Percentiles rank a stretch among this genome's conserved stretches.
These are phyloP conservation scores for Didymella pomorum DNA, from an alignment of 2,329 filamentous ascomycete genomes.

Conservation along the genomic window DNA sequence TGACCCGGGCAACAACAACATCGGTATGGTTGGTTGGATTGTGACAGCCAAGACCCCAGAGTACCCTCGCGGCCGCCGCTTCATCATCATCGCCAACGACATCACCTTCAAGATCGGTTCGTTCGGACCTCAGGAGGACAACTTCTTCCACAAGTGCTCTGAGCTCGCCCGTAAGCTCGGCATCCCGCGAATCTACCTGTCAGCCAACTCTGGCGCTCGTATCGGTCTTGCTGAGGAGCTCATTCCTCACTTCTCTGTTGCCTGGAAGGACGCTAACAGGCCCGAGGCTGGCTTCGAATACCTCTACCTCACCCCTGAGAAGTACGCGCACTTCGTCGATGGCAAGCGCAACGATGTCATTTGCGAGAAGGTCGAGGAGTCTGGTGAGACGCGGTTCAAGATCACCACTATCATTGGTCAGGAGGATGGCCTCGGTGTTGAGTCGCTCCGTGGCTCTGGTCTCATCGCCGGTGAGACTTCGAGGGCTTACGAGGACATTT, in stretches of 20 bases:
- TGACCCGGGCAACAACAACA: constrained; percentile 92
- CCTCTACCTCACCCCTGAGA: constrained; percentile 87
- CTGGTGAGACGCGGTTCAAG: constrained; percentile 90
- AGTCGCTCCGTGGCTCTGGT: constrained; percentile 96
- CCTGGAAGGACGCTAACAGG: constrained; percentile 85
- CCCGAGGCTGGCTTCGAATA: constrained; percentile 96
- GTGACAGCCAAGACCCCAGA: constrained; percentile 94
- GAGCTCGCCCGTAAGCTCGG: constrained; percentile 93
- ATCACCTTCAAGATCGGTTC: constrained; percentile 99
- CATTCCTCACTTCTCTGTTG: constrained; percentile 95
- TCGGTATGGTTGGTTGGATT: constrained; percentile 99
- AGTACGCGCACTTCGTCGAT: constrained; percentile 86
- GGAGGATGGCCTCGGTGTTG: constrained; percentile 95
- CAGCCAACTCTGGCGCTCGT: constrained; percentile 97
- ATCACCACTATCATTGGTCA: constrained; percentile 92
- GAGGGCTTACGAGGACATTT: constrained; percentile 97
- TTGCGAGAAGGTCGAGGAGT: constrained; percentile 84
- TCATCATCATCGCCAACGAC: constrained; percentile 97
- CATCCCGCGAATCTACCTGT: constrained; percentile 96
- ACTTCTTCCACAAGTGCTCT: constrained; percentile 99
- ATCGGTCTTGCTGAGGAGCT: constrained; percentile 96
- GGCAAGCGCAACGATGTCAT: constrained; percentile 78
- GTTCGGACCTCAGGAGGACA: constrained; percentile 94
- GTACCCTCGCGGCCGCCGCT: constrained; percentile 89
- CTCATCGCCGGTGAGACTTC: constrained; percentile 98